Percentiles rank a stretch among this genome's conserved stretches.
phyloP scores from a whole-genome alignment of 352 stramenopile species.

The Phytophthora quininea region DNA sequence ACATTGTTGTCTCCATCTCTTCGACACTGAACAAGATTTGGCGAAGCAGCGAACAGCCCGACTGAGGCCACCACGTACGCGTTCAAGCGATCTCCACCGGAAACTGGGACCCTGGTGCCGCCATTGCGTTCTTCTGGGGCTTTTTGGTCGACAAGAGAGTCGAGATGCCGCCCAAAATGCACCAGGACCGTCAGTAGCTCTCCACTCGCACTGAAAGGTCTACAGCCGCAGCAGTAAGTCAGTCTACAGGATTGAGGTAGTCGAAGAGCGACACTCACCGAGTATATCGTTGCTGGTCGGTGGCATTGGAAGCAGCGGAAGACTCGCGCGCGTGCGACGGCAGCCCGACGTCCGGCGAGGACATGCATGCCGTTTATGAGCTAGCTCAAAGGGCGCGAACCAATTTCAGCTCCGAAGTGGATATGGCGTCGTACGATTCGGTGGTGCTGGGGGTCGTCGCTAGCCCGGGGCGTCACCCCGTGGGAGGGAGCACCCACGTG shows the following conservation, averaged over 20 bases:
- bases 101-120: background rate
- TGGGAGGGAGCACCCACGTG: constrained; percentile 25
- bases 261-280: constrained; percentile 24
- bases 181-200: constrained; percentile 60
- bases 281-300: constrained; percentile 8
- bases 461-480: constrained; percentile 59
- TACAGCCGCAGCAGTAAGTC: constrained; percentile 4
- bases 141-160: constrained; percentile 18
- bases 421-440: constrained; percentile 48
- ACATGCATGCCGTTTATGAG: constrained; percentile 45
- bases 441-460: constrained; percentile 40
- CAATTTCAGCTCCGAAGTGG: background rate
- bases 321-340: constrained; percentile 39
- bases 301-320: background rate
- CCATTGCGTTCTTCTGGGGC: constrained; percentile 1
- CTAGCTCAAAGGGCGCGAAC: background rate
- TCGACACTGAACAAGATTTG: constrained; percentile 14
- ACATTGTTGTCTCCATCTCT: constrained; percentile 1
- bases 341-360: constrained; percentile 30
- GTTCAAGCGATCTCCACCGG: constrained; percentile 12
- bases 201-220: constrained; percentile 60
- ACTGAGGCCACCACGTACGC: constrained; percentile 48
- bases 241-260: background rate
- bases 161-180: constrained; percentile 51
- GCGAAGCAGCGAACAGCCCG: constrained; percentile 24